phyloP scores from a whole-genome alignment of 2,329 filamentous ascomycete genomes.

The Xylariaceae sp. region DNA sequence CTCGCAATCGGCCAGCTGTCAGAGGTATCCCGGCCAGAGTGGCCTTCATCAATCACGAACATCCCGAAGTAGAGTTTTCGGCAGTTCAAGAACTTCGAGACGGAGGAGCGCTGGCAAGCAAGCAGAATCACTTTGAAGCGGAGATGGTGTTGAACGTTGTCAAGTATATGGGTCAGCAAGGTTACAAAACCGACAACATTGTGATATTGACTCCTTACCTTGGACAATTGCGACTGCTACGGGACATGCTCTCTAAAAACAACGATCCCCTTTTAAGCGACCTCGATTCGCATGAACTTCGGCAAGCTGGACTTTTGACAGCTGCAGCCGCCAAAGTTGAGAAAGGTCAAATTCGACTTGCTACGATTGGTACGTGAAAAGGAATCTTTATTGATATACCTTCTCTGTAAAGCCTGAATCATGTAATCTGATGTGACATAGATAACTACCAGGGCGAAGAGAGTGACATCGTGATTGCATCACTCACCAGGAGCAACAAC shows the following conservation, averaged over 20 bases:
- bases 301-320: slow-evolving; percentile 58
- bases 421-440: slow-evolving; percentile 40
- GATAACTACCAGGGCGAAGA: slow-evolving; percentile 81
- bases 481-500: slow-evolving; percentile 63
- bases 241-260: slow-evolving; percentile 47
- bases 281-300: slow-evolving; percentile 60
- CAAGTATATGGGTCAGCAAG: slow-evolving; percentile 66
- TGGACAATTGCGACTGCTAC: slow-evolving; percentile 60
- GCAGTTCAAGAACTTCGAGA: slow-evolving; percentile 48
- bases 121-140: slow-evolving; percentile 62
- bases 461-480: slow-evolving; percentile 66
- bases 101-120: slow-evolving; percentile 46
- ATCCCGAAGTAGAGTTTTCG: slow-evolving; percentile 46
- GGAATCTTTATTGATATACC: too few species aligned
- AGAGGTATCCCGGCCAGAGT: slow-evolving; percentile 58
- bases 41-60: slow-evolving; percentile 62
- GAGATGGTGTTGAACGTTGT: slow-evolving; percentile 63
- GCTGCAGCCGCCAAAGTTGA: slow-evolving; percentile 46
- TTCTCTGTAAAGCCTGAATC: background rate
- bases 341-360: slow-evolving; percentile 43
- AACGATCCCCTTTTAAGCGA: slow-evolving; percentile 67
- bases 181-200: slow-evolving; percentile 61
- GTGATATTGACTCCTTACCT: slow-evolving; percentile 71
- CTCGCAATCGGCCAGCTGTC: slow-evolving; percentile 37
- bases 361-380: too few species aligned